Percentiles rank a stretch among this genome's conserved stretches.
Evolutionary conservation across 106 monocot species (phyloP).

Genomic region (Triglochin maritima): DNA sequence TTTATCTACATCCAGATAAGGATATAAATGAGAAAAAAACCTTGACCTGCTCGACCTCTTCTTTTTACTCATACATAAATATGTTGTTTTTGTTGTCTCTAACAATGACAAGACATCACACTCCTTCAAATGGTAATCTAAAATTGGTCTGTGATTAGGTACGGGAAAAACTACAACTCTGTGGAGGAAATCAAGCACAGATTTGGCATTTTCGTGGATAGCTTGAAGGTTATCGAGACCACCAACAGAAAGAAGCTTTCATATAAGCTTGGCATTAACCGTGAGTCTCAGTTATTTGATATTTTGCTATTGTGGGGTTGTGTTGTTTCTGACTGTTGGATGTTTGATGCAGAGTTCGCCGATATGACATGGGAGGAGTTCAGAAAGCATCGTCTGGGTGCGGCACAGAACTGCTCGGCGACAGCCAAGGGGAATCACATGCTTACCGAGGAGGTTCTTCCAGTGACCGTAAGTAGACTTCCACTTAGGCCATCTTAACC

Average conservation of each 20-base stretch:
- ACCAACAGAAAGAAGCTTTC: slow-evolving; percentile 39
- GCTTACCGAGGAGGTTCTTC: slow-evolving; percentile 40
- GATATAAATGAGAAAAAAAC: too few species aligned
- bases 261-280: slow-evolving; percentile 70
- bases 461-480: slow-evolving; percentile 39
- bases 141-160: slow-evolving; percentile 15
- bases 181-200: slow-evolving; percentile 46
- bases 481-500: too few species aligned
- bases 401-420: slow-evolving; percentile 90
- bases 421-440: slow-evolving; percentile 63
- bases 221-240: slow-evolving; percentile 35
- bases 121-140: too few species aligned
- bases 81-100: too few species aligned
- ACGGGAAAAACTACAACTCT: slow-evolving; percentile 52
- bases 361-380: slow-evolving; percentile 97
- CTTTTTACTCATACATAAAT: too few species aligned
- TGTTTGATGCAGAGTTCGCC: slow-evolving; percentile 44
- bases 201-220: slow-evolving; percentile 57
- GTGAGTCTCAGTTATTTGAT: slow-evolving; percentile 24
- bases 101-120: too few species aligned
- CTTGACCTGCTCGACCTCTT: too few species aligned
- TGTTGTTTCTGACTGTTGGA: neutral
- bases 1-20: too few species aligned
- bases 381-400: slow-evolving; percentile 43
- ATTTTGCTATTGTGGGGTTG: neutral